phyloP scores from a whole-genome alignment of 2,329 filamentous ascomycete species.

The Beauveria caledonica region DNA sequence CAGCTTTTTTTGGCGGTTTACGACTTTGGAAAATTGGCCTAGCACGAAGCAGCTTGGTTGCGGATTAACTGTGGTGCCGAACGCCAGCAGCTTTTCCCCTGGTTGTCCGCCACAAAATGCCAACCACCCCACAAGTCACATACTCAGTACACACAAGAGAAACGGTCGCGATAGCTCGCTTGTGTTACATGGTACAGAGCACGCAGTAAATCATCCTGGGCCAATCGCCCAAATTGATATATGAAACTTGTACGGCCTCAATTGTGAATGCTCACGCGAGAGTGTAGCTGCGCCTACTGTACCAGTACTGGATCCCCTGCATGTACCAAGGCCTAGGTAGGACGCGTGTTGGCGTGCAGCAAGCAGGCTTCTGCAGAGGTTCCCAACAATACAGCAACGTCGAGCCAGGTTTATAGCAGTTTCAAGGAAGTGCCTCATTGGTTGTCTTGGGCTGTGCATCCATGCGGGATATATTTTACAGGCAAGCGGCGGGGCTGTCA shows the following conservation, averaged over 20 bases:
- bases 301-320: neutral
- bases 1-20: neutral
- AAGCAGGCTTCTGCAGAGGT: slow-evolving; percentile 3
- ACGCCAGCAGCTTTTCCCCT: neutral
- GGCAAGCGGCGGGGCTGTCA: slow-evolving; percentile 4
- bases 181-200: too few relatives aligned
- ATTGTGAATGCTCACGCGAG: slow-evolving; percentile 3
- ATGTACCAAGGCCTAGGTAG: neutral
- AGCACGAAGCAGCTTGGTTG: neutral
- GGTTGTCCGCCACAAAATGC: too few relatives aligned
- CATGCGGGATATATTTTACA: slow-evolving; percentile 6
- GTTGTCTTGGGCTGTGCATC: neutral
- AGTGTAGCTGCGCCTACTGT: neutral
- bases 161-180: too few relatives aligned
- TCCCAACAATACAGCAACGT: neutral
- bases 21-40: neutral
- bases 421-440: neutral
- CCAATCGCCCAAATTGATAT: neutral
- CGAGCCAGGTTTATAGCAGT: neutral
- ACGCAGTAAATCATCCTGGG: neutral
- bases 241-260: neutral
- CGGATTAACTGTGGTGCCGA: slow-evolving; percentile 8
- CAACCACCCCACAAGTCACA: too few relatives aligned
- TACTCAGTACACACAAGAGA: too few relatives aligned
- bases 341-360: neutral